phyloP scores from a whole-genome alignment of 352 stramenopile species.

The Pythium apleroticum region DNA sequence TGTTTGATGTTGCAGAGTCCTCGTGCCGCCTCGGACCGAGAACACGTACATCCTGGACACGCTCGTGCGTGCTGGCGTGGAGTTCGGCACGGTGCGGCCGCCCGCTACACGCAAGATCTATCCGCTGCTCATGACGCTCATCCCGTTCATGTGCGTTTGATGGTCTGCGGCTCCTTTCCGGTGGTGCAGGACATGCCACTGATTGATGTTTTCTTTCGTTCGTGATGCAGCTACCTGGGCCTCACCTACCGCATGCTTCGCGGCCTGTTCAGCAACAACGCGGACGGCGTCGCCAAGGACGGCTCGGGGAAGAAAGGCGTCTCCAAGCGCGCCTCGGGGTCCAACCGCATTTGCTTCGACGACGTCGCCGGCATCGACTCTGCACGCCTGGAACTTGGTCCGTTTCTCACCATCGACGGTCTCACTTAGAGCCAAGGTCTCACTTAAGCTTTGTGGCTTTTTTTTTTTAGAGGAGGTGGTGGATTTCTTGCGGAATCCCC shows the following conservation, averaged over 20 bases:
- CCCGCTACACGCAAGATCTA: slow-evolving; percentile 45
- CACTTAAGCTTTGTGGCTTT: not conserved
- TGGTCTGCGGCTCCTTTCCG: not conserved
- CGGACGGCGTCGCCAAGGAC: slow-evolving; percentile 64
- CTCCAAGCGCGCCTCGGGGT: slow-evolving; percentile 28
- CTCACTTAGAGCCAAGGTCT: not conserved
- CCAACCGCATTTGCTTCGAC: slow-evolving; percentile 81
- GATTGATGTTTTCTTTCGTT: not conserved
- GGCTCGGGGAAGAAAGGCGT: slow-evolving; percentile 50
- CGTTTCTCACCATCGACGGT: not conserved
- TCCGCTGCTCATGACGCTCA: slow-evolving; percentile 59
- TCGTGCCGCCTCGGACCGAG: slow-evolving; percentile 70
- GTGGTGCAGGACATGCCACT: not conserved
- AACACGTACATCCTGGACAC: slow-evolving; percentile 71
- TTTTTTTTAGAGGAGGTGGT: slow-evolving; percentile 85
- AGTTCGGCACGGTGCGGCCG: slow-evolving; percentile 64
- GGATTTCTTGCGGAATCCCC: slow-evolving; percentile 92
- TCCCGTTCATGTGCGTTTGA: slow-evolving; percentile 64
- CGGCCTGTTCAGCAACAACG: slow-evolving; percentile 48
- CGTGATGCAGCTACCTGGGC: slow-evolving; percentile 57
- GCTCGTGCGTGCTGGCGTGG: slow-evolving; percentile 56
- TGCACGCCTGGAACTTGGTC: slow-evolving; percentile 91
- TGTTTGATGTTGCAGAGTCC: slow-evolving; percentile 38
- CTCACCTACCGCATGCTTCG: slow-evolving; percentile 85
- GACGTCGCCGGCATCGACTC: slow-evolving; percentile 93